Evolutionary conservation across 1,284 basidiomycete genomes (phyloP).

Genomic region (Heterobasidion irregulare): DNA sequence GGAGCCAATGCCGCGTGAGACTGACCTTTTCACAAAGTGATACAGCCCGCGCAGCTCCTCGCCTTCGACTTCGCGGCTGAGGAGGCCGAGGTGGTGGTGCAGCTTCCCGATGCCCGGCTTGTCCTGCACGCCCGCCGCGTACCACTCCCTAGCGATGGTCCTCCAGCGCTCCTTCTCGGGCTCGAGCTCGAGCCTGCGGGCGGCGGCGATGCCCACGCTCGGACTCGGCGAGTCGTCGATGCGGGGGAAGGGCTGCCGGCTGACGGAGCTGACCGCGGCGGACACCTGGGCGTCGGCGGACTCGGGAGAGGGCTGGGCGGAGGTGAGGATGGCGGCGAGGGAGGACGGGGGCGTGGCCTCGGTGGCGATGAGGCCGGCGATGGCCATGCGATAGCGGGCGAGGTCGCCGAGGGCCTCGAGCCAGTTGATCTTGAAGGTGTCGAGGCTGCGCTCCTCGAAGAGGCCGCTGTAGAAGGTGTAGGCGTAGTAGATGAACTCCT

Average conservation of each 20-base stretch:
- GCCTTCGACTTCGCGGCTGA: constrained; percentile 73
- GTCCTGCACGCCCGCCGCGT: constrained; percentile 78
- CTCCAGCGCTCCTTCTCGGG: constrained; percentile 93
- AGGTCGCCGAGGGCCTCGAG: constrained; percentile 95
- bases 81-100: constrained; percentile 90
- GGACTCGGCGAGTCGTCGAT: constrained; percentile 66
- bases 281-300: constrained; percentile 17
- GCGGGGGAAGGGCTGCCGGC: constrained; percentile 42
- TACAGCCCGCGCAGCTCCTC: constrained; percentile 87
- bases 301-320: constrained; percentile 16
- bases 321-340: constrained; percentile 23
- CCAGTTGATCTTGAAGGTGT: constrained; percentile 76
- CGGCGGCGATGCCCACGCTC: constrained; percentile 82
- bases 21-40: constrained; percentile 92
- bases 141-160: constrained; percentile 88
- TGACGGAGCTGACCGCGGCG: constrained; percentile 21
- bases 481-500: constrained; percentile 87
- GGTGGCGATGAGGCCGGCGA: constrained; percentile 61
- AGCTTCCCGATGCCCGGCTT: constrained; percentile 88
- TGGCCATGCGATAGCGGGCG: constrained; percentile 90
- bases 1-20: constrained; percentile 5
- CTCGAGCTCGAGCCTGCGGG: constrained; percentile 80
- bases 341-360: constrained; percentile 28
- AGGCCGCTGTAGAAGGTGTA: constrained; percentile 92
- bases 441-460: constrained; percentile 74